These are phyloP conservation scores for Boletus patriciae DNA, from an alignment of 768 basidiomycete species.

Conservation along the genomic window DNA sequence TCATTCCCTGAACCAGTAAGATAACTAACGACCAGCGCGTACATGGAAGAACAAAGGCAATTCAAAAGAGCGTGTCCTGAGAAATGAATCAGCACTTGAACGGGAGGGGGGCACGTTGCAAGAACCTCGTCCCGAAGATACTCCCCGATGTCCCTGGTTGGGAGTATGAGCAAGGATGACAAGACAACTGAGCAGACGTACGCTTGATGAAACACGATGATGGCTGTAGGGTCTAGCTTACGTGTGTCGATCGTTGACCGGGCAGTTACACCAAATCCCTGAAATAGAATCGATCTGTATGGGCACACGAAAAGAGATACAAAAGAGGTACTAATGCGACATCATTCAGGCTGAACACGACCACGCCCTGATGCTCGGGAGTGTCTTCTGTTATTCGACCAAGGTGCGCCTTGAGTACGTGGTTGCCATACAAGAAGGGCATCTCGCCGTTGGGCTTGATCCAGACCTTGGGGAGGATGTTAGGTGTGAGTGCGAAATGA, in stretches of 20 bases:
- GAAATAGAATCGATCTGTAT: conserved; percentile 10
- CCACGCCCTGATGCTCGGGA: conserved; percentile 97
- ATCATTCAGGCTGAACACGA: conserved; percentile 95
- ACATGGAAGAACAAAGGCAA: background rate
- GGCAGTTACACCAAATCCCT: conserved; percentile 98
- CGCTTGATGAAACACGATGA: conserved; percentile 99
- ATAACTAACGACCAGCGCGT: conserved; percentile 3
- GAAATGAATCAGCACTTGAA: conserved; percentile 15
- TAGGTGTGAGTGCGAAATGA: background rate
- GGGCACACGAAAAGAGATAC: background rate
- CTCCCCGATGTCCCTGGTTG: conserved; percentile 88
- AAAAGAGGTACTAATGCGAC: conserved; percentile 66
- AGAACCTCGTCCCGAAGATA: conserved; percentile 94
- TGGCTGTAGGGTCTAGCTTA: conserved; percentile 95
- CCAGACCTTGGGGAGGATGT: conserved; percentile 68
- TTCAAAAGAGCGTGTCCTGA: conserved; percentile 79
- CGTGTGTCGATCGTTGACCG: conserved; percentile 93
- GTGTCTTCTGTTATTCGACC: conserved; percentile 98
- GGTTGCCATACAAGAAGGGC: conserved; percentile 98
- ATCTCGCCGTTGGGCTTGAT: conserved; percentile 99
- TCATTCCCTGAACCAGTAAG: conserved; percentile 23
- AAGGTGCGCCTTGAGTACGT: conserved; percentile 97
- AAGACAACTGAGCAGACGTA: conserved; percentile 29
- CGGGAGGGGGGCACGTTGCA: background rate
- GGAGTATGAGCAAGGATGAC: conserved; percentile 5